Conservation (phyloP, 768 basidiomycete species). For the Rhodotorula kratochvilovae region DNA sequence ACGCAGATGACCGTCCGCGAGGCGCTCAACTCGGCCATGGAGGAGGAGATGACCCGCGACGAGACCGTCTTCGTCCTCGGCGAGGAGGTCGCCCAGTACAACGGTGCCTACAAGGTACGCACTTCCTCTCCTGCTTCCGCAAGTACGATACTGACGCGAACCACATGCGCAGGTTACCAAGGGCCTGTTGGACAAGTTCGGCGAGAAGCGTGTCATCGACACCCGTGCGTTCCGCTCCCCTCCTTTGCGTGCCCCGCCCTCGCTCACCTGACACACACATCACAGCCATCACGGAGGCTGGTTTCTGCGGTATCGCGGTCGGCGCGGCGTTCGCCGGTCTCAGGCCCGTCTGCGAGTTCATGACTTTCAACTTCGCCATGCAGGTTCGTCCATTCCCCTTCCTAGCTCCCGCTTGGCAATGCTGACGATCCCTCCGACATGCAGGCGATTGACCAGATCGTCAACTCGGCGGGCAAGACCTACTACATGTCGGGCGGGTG, state of each 20-base stretch:
- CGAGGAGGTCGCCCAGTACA: constrained; percentile 97
- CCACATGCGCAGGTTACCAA: constrained; percentile 72
- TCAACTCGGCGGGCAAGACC: constrained; percentile 99
- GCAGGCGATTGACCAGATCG: constrained; percentile 94
- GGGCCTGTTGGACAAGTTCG: constrained; percentile 97
- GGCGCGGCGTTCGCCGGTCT: constrained; percentile 92
- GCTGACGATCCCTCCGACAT: not conserved
- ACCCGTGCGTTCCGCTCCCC: constrained; percentile 52
- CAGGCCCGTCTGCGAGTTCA: constrained; percentile 97
- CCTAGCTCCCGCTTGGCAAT: too few relatives aligned
- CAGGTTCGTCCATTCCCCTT: constrained; percentile 51
- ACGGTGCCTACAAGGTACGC: constrained; percentile 86
- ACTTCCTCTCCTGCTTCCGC: not conserved
- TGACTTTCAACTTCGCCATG: constrained; percentile 99
- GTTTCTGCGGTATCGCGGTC: constrained; percentile 93
- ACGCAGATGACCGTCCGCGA: constrained; percentile 93
- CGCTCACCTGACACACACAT: too few relatives aligned
- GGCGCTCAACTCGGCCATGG: constrained; percentile 94
- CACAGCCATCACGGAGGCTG: constrained; percentile 73
- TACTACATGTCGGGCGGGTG: constrained; percentile 99
- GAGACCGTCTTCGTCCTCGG: constrained; percentile 90
- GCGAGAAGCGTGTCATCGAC: constrained; percentile 96
- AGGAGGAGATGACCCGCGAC: constrained; percentile 97
- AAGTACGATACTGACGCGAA: too few relatives aligned
- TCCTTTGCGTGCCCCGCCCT: not conserved